A percentile compares a stretch with the other conserved stretches of the same genome.
Evolutionary conservation across 2,329 filamentous ascomycete genomes (phyloP).

Genomic region (Aureobasidium sp.): DNA sequence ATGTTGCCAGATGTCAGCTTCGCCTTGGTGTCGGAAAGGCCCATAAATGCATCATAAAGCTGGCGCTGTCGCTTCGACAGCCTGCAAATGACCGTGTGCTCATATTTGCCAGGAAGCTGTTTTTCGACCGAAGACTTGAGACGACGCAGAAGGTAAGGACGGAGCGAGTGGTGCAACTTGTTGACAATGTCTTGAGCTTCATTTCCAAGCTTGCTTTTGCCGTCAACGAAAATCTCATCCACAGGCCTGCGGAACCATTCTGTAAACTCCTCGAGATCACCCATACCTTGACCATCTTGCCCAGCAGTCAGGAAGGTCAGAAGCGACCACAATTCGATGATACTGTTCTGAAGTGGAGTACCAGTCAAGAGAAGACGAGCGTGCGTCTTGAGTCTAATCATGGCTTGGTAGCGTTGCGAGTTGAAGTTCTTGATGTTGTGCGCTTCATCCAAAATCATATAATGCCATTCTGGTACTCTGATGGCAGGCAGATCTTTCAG

Average conservation of each 20-base stretch:
- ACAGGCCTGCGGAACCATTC: conserved; percentile 94
- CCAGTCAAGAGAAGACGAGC: conserved; percentile 83
- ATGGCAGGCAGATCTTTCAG: conserved; percentile 91
- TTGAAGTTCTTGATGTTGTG: conserved; percentile 99
- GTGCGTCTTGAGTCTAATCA: conserved; percentile 87
- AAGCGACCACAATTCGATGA: conserved; percentile 94
- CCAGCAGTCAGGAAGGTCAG: conserved; percentile 95
- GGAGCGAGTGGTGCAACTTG: conserved; percentile 87
- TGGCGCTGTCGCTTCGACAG: conserved; percentile 92
- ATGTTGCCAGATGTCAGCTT: conserved; percentile 91
- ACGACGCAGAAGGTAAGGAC: conserved; percentile 83
- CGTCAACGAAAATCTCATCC: conserved; percentile 91
- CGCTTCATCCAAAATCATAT: conserved; percentile 95
- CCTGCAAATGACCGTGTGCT: conserved; percentile 92
- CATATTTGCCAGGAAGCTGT: conserved; percentile 97
- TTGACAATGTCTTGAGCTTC: conserved; percentile 86
- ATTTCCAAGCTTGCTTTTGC: conserved; percentile 86
- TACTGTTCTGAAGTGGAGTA: conserved; percentile 92
- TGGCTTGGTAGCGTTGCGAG: conserved; percentile 90
- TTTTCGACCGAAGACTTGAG: conserved; percentile 97
- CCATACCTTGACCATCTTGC: conserved; percentile 73
- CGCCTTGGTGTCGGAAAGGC: conserved; percentile 77
- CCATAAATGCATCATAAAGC: conserved; percentile 93
- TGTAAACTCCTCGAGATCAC: conserved; percentile 90
- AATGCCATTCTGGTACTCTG: conserved; percentile 89